Percentiles rank a stretch among this genome's conserved stretches.
These are phyloP conservation scores for Calonectria ilicicola DNA, from an alignment of 2,329 filamentous ascomycete species.

Conservation along the genomic window DNA sequence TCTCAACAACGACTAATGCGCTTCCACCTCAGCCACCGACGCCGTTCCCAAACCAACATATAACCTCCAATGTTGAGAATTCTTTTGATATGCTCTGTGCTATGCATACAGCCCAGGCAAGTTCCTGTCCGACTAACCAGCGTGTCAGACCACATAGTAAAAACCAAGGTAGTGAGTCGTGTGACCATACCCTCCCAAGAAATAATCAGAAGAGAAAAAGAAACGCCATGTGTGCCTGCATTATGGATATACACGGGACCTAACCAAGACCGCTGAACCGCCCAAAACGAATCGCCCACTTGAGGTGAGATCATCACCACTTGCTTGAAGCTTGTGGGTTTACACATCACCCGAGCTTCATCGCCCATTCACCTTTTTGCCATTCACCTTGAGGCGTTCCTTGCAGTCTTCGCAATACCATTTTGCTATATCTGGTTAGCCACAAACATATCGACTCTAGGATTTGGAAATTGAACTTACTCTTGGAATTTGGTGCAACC, in stretches of 20 bases:
- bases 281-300: constrained; percentile 28
- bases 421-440: constrained; percentile 69
- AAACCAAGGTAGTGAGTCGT: constrained; percentile 27
- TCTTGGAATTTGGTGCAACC: constrained; percentile 80
- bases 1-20: background rate
- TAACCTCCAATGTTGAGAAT: constrained; percentile 10
- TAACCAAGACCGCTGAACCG: constrained; percentile 26
- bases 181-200: constrained; percentile 26
- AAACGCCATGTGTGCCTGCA: constrained; percentile 36
- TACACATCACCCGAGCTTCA: constrained; percentile 41
- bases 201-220: constrained; percentile 18
- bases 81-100: background rate
- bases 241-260: constrained; percentile 35
- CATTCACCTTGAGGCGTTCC: constrained; percentile 68
- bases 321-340: constrained; percentile 25
- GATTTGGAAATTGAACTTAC: constrained; percentile 61
- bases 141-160: constrained; percentile 22
- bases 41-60: constrained; percentile 5
- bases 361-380: constrained; percentile 64
- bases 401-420: constrained; percentile 88
- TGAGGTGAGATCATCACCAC: constrained; percentile 31
- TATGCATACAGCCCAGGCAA: background rate
- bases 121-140: background rate
- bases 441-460: background rate
- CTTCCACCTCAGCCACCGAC: background rate